Conservation (phyloP, 768 basidiomycete genomes). For the Pholiota molesta region DNA sequence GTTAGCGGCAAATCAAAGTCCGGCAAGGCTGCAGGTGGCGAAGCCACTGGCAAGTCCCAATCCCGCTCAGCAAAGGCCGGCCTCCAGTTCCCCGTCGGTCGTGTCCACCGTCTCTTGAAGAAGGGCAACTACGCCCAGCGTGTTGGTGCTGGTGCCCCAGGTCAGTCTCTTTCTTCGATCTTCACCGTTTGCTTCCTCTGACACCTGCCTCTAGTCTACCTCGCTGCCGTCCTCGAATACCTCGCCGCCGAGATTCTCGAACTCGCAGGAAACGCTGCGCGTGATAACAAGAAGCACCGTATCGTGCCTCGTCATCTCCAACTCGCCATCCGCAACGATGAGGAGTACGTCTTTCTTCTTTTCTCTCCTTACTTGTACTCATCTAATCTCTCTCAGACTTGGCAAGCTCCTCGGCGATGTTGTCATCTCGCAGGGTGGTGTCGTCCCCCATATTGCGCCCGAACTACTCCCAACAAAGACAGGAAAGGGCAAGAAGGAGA, state of each 20-base stretch:
- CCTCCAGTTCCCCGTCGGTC: conserved; percentile 89
- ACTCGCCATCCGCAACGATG: conserved; percentile 91
- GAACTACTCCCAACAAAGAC: conserved; percentile 47
- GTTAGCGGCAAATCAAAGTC: conserved; percentile 36
- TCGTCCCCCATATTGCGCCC: conserved; percentile 68
- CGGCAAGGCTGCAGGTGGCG: conserved; percentile 53
- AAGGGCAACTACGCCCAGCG: conserved; percentile 89
- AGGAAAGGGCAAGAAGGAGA: conserved; percentile 46
- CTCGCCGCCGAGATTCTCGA: conserved; percentile 94
- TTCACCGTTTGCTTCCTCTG: too few relatives aligned
- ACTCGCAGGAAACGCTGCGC: conserved; percentile 86
- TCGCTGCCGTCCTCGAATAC: conserved; percentile 91
- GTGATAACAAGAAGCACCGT: conserved; percentile 91
- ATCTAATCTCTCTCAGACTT: conserved; percentile 43
- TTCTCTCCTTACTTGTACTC: not conserved
- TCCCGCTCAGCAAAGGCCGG: conserved; percentile 79
- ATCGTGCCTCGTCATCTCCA: conserved; percentile 94
- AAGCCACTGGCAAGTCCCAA: conserved; percentile 71
- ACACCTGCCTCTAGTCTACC: conserved; percentile 80
- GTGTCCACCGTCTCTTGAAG: conserved; percentile 90
- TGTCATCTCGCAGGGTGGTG: conserved; percentile 94
- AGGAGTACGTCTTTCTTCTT: conserved; percentile 57
- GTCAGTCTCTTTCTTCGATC: conserved; percentile 30
- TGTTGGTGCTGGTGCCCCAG: conserved; percentile 88
- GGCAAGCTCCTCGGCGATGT: conserved; percentile 86